Evolutionary conservation across 371 early-diverging fungal genomes (phyloP), one percentile per base, ranked within the genome.

Genomic region (Actinomortierella ambigua): DNA sequence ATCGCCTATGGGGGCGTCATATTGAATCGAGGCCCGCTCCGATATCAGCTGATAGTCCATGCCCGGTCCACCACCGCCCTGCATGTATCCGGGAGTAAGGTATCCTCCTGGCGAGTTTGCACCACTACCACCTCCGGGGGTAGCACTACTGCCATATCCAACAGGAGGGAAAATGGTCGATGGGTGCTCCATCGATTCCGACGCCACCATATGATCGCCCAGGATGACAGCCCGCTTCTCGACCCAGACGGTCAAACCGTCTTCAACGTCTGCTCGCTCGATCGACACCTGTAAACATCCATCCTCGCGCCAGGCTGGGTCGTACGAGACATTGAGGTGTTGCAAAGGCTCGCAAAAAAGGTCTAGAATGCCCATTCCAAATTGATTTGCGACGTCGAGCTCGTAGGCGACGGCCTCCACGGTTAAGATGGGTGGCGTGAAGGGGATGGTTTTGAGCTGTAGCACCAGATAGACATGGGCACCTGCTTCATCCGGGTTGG

Each of bases 371-470:
- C 57, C 56, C 15, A 63, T 50, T 7, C 73, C 73, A 26, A 73
- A 56, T 15, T 66, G 55, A 26, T 73, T 73, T 7, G 73, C 73
- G 3, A 73, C 67, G 23, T 73, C 67, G 24, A 73, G 40, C 55
- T 73, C 73, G 27, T 73, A 73, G 20, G 73, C 62, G 13, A 73
- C 73, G 0, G 73, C 73, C 48, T 73, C 73, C 29, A 73, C 73
- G 2, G 73, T 73, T 28, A 73, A 52, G 43, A 73, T 73, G 3
- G 73, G 73, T 11, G 73, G 73, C 9, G 73, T 73, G 41, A 66
- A 73, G 2, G 67, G 73, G 8, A 73, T 50, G 17, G 73, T 73
- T 49, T 66, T 73, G 50, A 73, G 67, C 24, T 73, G 66, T 2
- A 73, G 53, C 15, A 73, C 67, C 49, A 73, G 53, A n/a, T 66